These are phyloP conservation scores for Fusarium scirpi DNA, from an alignment of 2,329 filamentous ascomycete genomes.

Conservation along the genomic window DNA sequence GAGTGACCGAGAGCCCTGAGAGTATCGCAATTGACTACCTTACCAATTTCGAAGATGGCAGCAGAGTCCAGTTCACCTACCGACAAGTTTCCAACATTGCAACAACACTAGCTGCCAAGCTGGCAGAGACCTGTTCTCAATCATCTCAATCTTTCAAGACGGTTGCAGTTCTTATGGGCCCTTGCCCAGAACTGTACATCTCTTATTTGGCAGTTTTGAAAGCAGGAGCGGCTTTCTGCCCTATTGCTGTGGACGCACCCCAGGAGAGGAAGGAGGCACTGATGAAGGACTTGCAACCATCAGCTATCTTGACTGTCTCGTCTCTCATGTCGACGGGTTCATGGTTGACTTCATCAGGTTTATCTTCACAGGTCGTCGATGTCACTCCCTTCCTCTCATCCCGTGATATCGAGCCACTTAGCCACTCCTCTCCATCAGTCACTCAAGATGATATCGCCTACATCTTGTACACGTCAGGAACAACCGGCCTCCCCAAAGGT, in stretches of 20 bases:
- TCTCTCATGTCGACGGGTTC: rapidly evolving
- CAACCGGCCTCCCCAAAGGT: conserved; percentile 21
- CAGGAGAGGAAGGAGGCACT: conserved; percentile 10
- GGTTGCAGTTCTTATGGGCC: conserved; percentile 6
- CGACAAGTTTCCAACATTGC: background rate
- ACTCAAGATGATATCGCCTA: background rate
- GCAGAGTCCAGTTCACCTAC: conserved; percentile 8
- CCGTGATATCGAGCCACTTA: background rate
- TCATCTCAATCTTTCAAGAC: background rate
- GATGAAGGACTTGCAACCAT: conserved; percentile 13
- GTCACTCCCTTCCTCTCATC: background rate
- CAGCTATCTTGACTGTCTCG: background rate
- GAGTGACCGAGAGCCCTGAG: background rate
- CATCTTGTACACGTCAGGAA: conserved; percentile 23
- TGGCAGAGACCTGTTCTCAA: background rate
- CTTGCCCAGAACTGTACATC: conserved; percentile 25
- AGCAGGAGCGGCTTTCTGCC: conserved; percentile 21
- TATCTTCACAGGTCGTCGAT: background rate
- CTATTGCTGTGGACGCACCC: conserved; percentile 4
- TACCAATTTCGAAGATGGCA: background rate
- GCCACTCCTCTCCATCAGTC: rapidly evolving
- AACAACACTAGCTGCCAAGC: background rate
- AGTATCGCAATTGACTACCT: conserved; percentile 14
- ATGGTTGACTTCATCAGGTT: rapidly evolving
- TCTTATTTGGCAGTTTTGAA: conserved; percentile 19